These are phyloP conservation scores for Obba rivulosa DNA, from an alignment of 768 basidiomycete species.

Conservation along the genomic window DNA sequence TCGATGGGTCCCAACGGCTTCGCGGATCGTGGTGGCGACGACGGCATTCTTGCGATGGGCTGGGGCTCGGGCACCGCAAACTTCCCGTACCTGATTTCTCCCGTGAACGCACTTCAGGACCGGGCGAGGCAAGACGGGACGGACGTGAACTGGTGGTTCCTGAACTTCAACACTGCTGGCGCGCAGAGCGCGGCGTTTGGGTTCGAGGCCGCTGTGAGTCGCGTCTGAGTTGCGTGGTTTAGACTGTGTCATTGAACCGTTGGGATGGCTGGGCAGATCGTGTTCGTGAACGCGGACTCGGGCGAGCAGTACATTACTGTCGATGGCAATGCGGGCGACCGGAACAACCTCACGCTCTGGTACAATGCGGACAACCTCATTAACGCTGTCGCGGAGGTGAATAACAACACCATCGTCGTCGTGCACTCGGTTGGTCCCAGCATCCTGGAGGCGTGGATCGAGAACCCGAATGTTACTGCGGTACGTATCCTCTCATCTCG, in stretches of 20 bases:
- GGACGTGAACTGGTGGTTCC: conserved; percentile 18
- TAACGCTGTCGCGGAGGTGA: conserved; percentile 56
- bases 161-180: conserved; percentile 20
- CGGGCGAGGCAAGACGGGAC: conserved; percentile 53
- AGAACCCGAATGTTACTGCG: conserved; percentile 46
- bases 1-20: conserved; percentile 44
- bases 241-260: background rate
- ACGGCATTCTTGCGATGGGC: conserved; percentile 81
- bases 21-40: conserved; percentile 32
- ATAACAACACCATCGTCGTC: conserved; percentile 70
- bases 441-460: conserved; percentile 40
- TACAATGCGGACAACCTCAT: conserved; percentile 68
- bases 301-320: conserved; percentile 82
- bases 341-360: conserved; percentile 74
- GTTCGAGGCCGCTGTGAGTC: conserved; percentile 42
- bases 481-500: conserved; percentile 13
- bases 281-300: conserved; percentile 79
- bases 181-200: conserved; percentile 30
- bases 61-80: conserved; percentile 72
- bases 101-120: conserved; percentile 74
- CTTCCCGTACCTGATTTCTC: conserved; percentile 77
- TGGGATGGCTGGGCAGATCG: conserved; percentile 33
- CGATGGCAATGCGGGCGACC: conserved; percentile 74
- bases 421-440: conserved; percentile 43
- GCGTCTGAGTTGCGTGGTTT: background rate